Evolutionary conservation across 2,329 filamentous ascomycete species (phyloP).

Genomic region (Colletotrichum incanum): DNA sequence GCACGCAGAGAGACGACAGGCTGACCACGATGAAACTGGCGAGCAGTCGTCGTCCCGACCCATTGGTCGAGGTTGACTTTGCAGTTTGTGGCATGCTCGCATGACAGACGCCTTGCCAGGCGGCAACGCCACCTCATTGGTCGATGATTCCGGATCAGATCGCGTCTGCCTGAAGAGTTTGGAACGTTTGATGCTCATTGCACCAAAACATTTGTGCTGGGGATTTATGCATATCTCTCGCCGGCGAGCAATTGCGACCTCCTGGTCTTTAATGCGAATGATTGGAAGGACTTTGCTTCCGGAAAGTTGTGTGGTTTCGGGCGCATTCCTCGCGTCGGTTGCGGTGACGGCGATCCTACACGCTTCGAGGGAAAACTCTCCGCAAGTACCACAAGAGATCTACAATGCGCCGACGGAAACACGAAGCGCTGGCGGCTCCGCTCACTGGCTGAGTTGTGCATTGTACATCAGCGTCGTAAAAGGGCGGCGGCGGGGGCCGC

Average conservation of each 20-base stretch:
- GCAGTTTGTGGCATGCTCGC: constrained; percentile 34
- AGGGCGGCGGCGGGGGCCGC: background rate
- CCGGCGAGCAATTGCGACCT: background rate
- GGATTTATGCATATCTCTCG: constrained; percentile 17
- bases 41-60: background rate
- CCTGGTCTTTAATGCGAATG: background rate
- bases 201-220: constrained; percentile 11
- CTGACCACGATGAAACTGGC: background rate
- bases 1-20: constrained; percentile 19
- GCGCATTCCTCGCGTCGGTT: constrained; percentile 19
- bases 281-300: background rate
- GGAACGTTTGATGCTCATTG: constrained; percentile 16
- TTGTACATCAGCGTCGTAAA: background rate
- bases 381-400: constrained; percentile 21
- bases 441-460: background rate
- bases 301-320: background rate
- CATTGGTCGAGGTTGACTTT: constrained; percentile 6
- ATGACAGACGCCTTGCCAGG: constrained; percentile 25
- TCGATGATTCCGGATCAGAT: background rate
- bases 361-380: constrained; percentile 19
- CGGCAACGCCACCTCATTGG: constrained; percentile 11
- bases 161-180: background rate
- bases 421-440: constrained; percentile 7
- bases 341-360: constrained; percentile 31
- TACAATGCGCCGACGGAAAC: constrained; percentile 19